These are phyloP conservation scores for Isabelozyma gotoi DNA, from an alignment of 805 yeast genomes.

Conservation along the genomic window DNA sequence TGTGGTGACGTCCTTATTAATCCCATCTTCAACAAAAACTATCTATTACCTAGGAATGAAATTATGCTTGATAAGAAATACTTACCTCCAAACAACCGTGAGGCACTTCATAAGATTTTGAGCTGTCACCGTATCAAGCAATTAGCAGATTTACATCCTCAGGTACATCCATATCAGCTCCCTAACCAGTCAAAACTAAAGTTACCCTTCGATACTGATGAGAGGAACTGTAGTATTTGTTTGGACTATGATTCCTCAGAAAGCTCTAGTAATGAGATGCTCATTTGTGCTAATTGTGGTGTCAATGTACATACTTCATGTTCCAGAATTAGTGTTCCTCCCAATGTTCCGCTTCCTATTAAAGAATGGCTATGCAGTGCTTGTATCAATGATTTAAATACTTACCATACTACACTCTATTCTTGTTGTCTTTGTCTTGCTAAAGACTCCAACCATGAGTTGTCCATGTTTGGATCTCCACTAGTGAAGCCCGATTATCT, in stretches of 20 bases:
- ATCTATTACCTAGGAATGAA: constrained; percentile 1
- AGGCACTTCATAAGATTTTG: not conserved
- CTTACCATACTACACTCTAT: constrained; percentile 55
- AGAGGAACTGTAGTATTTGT: constrained; percentile 60
- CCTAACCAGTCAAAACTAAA: constrained; percentile 13
- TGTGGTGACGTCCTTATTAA: constrained; percentile 10
- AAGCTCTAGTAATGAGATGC: constrained; percentile 28
- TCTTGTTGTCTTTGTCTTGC: constrained; percentile 66
- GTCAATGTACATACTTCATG: constrained; percentile 69
- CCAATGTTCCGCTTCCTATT: constrained; percentile 20
- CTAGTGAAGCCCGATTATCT: constrained; percentile 58
- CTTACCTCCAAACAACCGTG: constrained; percentile 8
- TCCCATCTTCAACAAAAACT: constrained; percentile 23
- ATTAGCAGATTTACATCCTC: constrained; percentile 25
- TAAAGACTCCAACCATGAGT: constrained; percentile 48
- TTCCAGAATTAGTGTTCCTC: constrained; percentile 47
- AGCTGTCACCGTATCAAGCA: constrained; percentile 12
- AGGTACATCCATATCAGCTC: constrained; percentile 13
- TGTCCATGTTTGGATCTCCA: constrained; percentile 40
- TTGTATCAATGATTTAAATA: constrained; percentile 69
- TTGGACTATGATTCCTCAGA: constrained; percentile 32
- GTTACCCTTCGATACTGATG: constrained; percentile 20
- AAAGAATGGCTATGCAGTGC: constrained; percentile 77
- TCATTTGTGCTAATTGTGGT: constrained; percentile 66
- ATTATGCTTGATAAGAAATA: constrained; percentile 18